Evolutionary conservation across 1,139 yeast species (phyloP), one percentile per base, ranked within the genome.

Genomic region (Yamadazyma dushanensis): DNA sequence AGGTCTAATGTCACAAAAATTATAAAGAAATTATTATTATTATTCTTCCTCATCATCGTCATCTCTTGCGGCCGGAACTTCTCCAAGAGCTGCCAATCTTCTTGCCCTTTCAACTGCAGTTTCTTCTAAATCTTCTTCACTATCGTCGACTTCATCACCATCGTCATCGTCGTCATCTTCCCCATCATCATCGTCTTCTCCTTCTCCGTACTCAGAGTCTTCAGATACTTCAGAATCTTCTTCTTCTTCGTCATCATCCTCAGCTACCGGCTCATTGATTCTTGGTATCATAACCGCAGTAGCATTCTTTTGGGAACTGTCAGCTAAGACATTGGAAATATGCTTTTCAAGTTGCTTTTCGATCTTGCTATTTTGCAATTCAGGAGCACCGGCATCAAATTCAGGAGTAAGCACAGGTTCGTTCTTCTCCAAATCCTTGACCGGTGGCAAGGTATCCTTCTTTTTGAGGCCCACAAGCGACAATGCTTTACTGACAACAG

Each of bases 51-150:
- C 88, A 47, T 77, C 78, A 17, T 66, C 73, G 33, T 63, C 70
- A 35, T 73, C 60, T 37, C 82, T 63, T 9, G 56, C 60, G 3
- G 66, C 58, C 3, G 65, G 61, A 19, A 73, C 45, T 24, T 56
- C 61, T 8, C 95, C 95, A 45, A 89, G 70, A 1, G 96, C 96
- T 3, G 92, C 90, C 44, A 87, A 62, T 46, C 97, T 76, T 53
- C 96, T 76, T 31, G 70, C 71, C 44, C 79, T 76, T 55, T 89
- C 97, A 17, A 81, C 79, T 24, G 69, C 83, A 0, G 90, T 81
- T 51, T 85, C 94, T 5, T 35, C 43, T 3, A 24, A 36, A 19
- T 36, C 40, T 15, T 35, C 90, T 21, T 37, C 41, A 26, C 41
- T 40, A 15, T 42, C 45, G 16, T 39, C 46, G 19, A 36, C 44